Evolutionary conservation across 2,329 filamentous ascomycete species (phyloP), one percentile per base, ranked within the genome.

Genomic region (Dactylella cylindrospora): DNA sequence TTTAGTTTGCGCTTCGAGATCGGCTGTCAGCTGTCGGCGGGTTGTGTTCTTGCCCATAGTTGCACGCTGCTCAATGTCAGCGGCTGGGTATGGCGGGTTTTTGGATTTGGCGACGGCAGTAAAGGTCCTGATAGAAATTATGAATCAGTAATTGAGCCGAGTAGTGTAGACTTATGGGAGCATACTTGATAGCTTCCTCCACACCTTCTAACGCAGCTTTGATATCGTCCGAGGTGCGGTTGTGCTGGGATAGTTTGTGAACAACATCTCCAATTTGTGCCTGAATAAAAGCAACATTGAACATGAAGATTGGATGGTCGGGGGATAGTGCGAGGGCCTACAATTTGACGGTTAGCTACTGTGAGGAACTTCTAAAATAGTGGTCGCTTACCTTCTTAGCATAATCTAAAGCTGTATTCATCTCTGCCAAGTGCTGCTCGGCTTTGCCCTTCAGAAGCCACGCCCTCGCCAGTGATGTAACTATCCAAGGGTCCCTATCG

Each of bases 41-140:
- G 95, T 88, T 0, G 94, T 98, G 72, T 96, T 95, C 62, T 86
- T 84, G 66, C 89, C 90, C 93, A 98, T 98, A 77, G 88, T 95
- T 35, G 93, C 91, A 70, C 94, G 89, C 74, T 94, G 88, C 72
- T 97, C 91, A 28, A 98, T 82, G 68, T 96, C 89, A 61, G 86
- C 80, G 68, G 88, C 85, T 5, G 91, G 93, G 73, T 96, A 98
- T 0, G 93, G 94, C 3, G 93, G 82, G 62, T 79, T 79, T 52
- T 83, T 82, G 28, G 76, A 76, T 66, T 79, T 78, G 1, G 83
- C 81, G 46, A 86, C 79, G 15, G 76, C 76, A 28, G 76, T 77
- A 61, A 86, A 82, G 7, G 79, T 76, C 45, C 66, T 68, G 40
- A 28, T 28, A 12, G 33, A 36, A 33, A n/a, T 54, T 15, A 47